Conservation (phyloP, 192 early-diverging fungal genomes). For the Spinellus fusiger region DNA sequence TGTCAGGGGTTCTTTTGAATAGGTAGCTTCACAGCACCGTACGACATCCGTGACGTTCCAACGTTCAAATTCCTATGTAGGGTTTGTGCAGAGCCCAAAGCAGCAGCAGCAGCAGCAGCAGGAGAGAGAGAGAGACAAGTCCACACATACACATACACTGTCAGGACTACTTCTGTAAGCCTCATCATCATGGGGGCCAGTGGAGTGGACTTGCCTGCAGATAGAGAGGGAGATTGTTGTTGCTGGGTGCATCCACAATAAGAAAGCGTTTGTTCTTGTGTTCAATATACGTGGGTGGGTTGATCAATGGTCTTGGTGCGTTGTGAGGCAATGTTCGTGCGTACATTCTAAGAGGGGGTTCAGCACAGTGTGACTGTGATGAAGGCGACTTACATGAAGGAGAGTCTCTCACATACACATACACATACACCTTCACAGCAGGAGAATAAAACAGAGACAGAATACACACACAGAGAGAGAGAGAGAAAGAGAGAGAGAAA, state of each 20-base stretch:
- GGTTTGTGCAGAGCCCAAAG: no score
- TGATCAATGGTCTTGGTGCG: slow-evolving; percentile 35
- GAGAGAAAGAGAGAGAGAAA: no score
- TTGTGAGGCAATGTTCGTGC: slow-evolving; percentile 6
- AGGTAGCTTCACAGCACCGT: slow-evolving; percentile 84
- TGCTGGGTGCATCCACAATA: slow-evolving; percentile 73
- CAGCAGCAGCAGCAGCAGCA: no score
- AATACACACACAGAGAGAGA: neutral
- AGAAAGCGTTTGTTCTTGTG: slow-evolving; percentile 67
- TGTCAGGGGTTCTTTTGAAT: slow-evolving; percentile 46
- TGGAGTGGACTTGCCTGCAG: slow-evolving; percentile 43
- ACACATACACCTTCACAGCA: neutral
- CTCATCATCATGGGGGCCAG: no score
- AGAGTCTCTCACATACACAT: neutral
- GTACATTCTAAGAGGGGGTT: slow-evolving; percentile 11
- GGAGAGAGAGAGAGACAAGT: no score
- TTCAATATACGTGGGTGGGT: slow-evolving; percentile 60
- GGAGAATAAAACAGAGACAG: neutral
- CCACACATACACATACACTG: neutral
- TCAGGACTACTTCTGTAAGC: slow-evolving; percentile 2
- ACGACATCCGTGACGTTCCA: slow-evolving; percentile 71
- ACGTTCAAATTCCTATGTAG: slow-evolving; percentile 56
- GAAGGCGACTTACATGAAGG: no score
- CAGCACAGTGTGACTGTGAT: no score
- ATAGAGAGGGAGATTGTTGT: slow-evolving; percentile 64